Evolutionary conservation across 305 asterid genomes (phyloP), one percentile per base, ranked within the genome.

Genomic region (Fraxinus floribunda): DNA sequence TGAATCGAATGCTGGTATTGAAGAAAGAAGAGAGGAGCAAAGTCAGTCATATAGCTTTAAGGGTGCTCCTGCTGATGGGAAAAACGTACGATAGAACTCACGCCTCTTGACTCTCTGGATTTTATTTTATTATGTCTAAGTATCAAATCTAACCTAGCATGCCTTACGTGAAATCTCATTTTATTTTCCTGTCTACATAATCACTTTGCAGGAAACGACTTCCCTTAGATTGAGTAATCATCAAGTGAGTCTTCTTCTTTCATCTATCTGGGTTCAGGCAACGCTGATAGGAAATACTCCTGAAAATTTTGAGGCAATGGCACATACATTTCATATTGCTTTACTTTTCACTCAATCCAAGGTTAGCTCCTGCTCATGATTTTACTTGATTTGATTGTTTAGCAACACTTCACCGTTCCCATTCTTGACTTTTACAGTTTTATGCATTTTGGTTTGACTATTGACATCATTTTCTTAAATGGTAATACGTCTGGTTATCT

Each of bases 221-320:
- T 86, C 91, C 52, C 88, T 89, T 79, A 87, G 92, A 71, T 78
- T 89, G 80, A 88, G 90, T 76, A 86, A 89, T 73, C 91, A 88
- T 83, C 92, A 89, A 89, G 85, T 88, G 38, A 86, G 85, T 79
- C 89, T 89, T 81, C 91, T 89, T 80, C 91, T 89, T 72, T 89
- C 92, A 70, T 86, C 91, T 80, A 83, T 88, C 84, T 89, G 92
- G 92, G 85, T 86, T 78, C 91, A 89, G 85, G 91, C 92, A 79
- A 76, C 87, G 64, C 83, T 79, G 74, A 76, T 81, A 18, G 92
- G 83, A 49, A 89, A 89, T 84, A 38, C 87, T 34, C 91, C 92
- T 22, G 87, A 84, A 79, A 88, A 89, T 81, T 89, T 88, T 76
- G 89, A 86, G 78, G 91, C 91, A 62, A 83, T 89, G 89, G 90